Base-by-base conservation (phyloP, 495 filamentous ascomycete species). In the Durotheca rogersii region DNA sequence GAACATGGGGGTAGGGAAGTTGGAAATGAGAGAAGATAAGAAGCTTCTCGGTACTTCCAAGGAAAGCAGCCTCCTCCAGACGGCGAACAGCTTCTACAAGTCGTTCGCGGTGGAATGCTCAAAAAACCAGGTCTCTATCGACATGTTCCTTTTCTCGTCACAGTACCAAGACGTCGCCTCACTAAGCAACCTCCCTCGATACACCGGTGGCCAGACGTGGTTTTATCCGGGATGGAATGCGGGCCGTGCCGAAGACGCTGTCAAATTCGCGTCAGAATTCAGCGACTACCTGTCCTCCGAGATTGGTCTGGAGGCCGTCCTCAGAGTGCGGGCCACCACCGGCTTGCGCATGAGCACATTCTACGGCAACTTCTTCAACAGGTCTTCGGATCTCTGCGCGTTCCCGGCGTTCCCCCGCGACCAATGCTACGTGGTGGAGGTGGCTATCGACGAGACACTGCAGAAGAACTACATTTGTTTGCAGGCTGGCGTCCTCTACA, bases 291-390 rank as follows among this genome's bases (percentile, higher is more conserved):
- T 98, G 17, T 96, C 90, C 3, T 84, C 90, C 1, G 93, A 98
- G 65, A 96, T 98, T 61, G 94, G 91, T 0, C 75, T 98, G 37
- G 93, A 98, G 71, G 93, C 93, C 29, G 93, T 98, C 37, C 86
- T 98, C 42, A 86, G 93, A 52, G 94, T 98, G 4, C 81, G 93
- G 52, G 92, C 92, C 17, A 96, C 94, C 7, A 96, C 92, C 7
- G 93, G 93, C 36, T 73, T 98, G 38, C 84, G 93, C 23, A 97
- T 97, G 89, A 94, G 80, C 73, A 89, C 91, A 0, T 98, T 98
- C 75, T 98, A 97, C 70, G 93, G 93, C 52, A 98, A 98, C 70
- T 98, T 98, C 72, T 98, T 98, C 79, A 98, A 97, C 71, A 81
- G 93, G 46, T 91, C 86, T 62, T 95, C 90, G 12, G 94, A 98